A percentile compares a stretch with the other conserved stretches of the same genome.
Evolutionary conservation across 306 rosid species (phyloP).

Genomic region (Gastrolobium villosum): DNA sequence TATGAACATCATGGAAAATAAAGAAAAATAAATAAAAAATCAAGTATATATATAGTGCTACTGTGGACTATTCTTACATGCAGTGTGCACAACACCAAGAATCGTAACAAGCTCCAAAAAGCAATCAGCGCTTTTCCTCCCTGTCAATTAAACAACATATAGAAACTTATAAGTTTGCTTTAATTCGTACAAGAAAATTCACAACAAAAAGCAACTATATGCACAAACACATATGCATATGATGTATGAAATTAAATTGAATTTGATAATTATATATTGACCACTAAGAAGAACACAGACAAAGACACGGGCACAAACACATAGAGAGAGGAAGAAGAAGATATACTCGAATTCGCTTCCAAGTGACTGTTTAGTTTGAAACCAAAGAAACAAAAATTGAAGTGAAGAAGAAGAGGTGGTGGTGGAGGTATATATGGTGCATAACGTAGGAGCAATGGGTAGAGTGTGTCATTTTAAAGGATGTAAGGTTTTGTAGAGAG

Average conservation of each 20-base stretch:
- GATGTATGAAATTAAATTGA: neutral
- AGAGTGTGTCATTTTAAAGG: no score
- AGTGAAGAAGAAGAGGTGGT: neutral
- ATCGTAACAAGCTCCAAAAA: neutral
- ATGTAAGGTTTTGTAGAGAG: no score
- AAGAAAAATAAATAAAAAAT: no score
- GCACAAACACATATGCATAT: neutral
- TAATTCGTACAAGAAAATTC: neutral
- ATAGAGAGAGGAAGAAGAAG: neutral
- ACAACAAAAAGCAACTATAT: neutral
- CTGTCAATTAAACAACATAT: neutral
- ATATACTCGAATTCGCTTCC: conserved; percentile 5
- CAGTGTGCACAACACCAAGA: neutral
- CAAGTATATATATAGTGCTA: neutral
- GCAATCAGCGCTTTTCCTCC: neutral
- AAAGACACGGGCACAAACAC: neutral
- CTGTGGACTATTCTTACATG: neutral
- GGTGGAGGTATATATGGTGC: neutral
- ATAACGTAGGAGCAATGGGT: no score
- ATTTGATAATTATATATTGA: neutral
- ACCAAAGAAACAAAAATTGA: neutral
- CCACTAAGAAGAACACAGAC: neutral
- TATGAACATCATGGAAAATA: no score
- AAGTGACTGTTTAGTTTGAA: neutral
- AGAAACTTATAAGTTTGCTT: neutral